phyloP scores from a whole-genome alignment of 163 green algal genomes.

The Prototheca stagnorum region DNA sequence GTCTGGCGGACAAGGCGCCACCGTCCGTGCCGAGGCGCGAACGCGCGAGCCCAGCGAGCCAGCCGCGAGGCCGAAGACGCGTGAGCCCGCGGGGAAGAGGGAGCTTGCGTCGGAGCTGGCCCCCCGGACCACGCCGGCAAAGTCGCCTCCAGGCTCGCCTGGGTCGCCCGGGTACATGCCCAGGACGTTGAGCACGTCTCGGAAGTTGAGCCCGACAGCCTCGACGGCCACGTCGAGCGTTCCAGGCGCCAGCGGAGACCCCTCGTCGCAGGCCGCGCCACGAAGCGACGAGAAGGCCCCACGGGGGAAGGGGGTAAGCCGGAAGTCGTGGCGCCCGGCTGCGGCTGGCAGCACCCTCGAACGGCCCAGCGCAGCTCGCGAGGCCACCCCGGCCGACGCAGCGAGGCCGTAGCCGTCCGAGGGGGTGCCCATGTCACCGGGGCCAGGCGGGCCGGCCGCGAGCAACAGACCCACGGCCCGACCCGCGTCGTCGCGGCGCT shows the following conservation, averaged over 20 bases:
- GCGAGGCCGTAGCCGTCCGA: slow-evolving; percentile 17
- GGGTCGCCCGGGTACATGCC: slow-evolving; percentile 63
- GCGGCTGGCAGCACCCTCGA: too few species aligned
- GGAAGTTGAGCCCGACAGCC: slow-evolving; percentile 82
- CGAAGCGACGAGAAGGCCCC: slow-evolving; percentile 22
- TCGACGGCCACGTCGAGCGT: slow-evolving; percentile 30
- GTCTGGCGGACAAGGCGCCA: slow-evolving; percentile 5
- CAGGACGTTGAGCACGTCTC: slow-evolving; percentile 85
- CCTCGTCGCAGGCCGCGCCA: slow-evolving; percentile 4
- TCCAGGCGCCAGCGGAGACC: background rate
- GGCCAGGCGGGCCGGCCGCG: background rate
- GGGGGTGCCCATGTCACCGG: background rate
- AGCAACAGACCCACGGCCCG: background rate
- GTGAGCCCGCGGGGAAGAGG: slow-evolving; percentile 15
- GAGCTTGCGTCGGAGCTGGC: slow-evolving; percentile 2
- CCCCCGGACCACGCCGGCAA: slow-evolving; percentile 26
- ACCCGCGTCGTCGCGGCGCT: background rate
- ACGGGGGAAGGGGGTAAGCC: slow-evolving; percentile 17
- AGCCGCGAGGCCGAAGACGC: slow-evolving; percentile 31
- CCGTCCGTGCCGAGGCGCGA: background rate
- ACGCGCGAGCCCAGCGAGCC: slow-evolving; percentile 40
- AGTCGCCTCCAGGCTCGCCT: slow-evolving; percentile 40
- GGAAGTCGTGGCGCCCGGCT: slow-evolving; percentile 5
- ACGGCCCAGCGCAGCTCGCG: too few species aligned
- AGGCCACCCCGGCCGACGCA: background rate